Evolutionary conservation across 1,284 basidiomycete genomes (phyloP), one percentile per base, ranked within the genome.

Genomic region (Leucoagaricus sp.): DNA sequence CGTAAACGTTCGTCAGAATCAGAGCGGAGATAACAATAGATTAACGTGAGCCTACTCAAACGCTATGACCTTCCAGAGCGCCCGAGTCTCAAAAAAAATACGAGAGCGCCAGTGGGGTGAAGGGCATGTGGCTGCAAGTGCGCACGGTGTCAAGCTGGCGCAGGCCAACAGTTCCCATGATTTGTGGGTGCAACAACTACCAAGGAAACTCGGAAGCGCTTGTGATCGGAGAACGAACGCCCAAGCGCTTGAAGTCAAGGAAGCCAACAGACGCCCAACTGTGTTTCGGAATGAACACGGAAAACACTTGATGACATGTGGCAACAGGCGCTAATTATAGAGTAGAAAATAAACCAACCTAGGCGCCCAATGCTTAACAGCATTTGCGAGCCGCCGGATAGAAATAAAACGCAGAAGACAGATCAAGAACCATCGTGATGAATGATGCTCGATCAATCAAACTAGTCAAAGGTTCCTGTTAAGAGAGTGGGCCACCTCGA

Each of bases 231-330:
- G 40, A 26, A 21, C 21, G 10, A 17, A 31, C 29, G 8, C 17
- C 33, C 28, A 48, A 7, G 46, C 49, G 25, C 26, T 17, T 29
- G 19, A 41, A 17, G 33, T 44, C 17, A 33, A 7, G 31, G n/a
- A n/a, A n/a, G n/a, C n/a, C 17, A 3, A 44, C 41, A 8, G 45
- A 28, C 26, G 41, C 42, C 21, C 42, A 4, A 38, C 4, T 8
- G 15, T 10, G 13, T n/a, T n/a, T 19, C 51, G 51, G 42, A 45
- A 45, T 34, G 31, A 10, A 45, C 40, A 53, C 51, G 51, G 51
- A 45, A 53, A 15, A 19, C 17, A 34, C 19, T n/a, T 19, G 44
- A 29, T 46, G 44, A n/a, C n/a, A n/a, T n/a, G n/a, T n/a, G n/a
- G n/a, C n/a, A n/a, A n/a, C n/a, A n/a, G n/a, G n/a, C n/a, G n/a